Percentiles rank a stretch among this genome's conserved stretches.
Conservation (phyloP, 148 eudicot genomes). For the Rhododendron molle region DNA sequence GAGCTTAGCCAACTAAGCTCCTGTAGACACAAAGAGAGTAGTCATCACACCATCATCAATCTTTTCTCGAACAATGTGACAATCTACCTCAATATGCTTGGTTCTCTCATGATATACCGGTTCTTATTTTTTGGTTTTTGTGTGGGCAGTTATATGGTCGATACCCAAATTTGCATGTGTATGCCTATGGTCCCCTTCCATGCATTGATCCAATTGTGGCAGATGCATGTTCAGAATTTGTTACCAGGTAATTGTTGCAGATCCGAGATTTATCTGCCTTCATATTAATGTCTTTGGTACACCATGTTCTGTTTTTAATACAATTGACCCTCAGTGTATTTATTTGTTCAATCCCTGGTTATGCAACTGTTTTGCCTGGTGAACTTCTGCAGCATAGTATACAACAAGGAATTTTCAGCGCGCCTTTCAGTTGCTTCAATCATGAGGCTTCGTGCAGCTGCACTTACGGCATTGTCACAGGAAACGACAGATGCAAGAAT, state of each 20-base stretch:
- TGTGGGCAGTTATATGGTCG: conserved; percentile 40
- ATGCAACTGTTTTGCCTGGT: background rate
- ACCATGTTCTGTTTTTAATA: background rate
- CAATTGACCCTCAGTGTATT: background rate
- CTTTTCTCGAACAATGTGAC: too few relatives aligned
- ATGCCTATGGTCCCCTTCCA: conserved; percentile 80
- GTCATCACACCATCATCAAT: too few relatives aligned
- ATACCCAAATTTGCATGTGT: conserved; percentile 56
- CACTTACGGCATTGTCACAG: conserved; percentile 50
- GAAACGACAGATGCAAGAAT: conserved; percentile 42
- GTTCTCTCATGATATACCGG: too few relatives aligned
- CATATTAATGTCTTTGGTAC: background rate
- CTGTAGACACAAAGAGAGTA: too few relatives aligned
- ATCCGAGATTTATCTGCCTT: background rate
- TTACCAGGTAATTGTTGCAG: conserved; percentile 39
- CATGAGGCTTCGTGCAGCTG: conserved; percentile 65
- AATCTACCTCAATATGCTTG: too few relatives aligned
- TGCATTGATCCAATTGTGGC: conserved; percentile 62
- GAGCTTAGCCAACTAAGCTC: too few relatives aligned
- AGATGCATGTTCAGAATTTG: conserved; percentile 62
- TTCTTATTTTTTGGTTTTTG: background rate
- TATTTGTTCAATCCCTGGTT: background rate
- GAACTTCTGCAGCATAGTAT: conserved; percentile 55
- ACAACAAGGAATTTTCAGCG: conserved; percentile 67
- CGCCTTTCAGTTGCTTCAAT: conserved; percentile 69